Base-by-base conservation (phyloP, 2,329 filamentous ascomycete genomes). In the Neurospora crassa region DNA sequence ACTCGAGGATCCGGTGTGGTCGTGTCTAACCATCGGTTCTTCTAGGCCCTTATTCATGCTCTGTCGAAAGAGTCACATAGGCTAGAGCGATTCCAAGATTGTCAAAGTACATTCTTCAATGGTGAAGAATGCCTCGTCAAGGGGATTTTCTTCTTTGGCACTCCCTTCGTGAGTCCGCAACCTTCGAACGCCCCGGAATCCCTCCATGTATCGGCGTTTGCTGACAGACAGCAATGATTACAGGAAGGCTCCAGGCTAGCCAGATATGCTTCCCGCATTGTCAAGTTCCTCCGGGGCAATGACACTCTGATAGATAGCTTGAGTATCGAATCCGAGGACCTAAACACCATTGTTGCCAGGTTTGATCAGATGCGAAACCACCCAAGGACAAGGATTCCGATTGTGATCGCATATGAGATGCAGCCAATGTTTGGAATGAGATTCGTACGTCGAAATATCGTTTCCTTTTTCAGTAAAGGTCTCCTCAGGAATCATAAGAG, bases 101-200 rank as follows among this genome's bases (percentile, higher is more conserved):
- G 68, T 24, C 40, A 43, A 5, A 45, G 63, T 4, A 63, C 69
- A 6, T 71, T 72, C 40, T 69, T 69, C 29, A 70, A 72, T 40
- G 68, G 69, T 3, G 71, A 67, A 11, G 41, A 71, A 29, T 71
- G 67, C 43, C 59, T 72, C 41, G 71, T 71, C 59, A 72, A 72
- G 42, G 71, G 71, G 2, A 67, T 72, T 20, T 69, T 72, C 53
- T 72, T 72, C 29, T 72, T 72, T 24, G 71, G 70, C 24, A 72
- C 70, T 24, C 71, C 70, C 12, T 71, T 72, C 47, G 71, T 70
- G n/a, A 72, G 71, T 68, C 16, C 12, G 6, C 41, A 63, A 16
- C 20, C 53, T 10, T 24, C 14, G 20, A 63, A 63, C 7, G 16
- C 14, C 24, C 29, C 29, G 16, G 3, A 40, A 16, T 37, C 20